These are phyloP conservation scores for Trametes meyenii DNA, from an alignment of 768 basidiomycete genomes.

Conservation along the genomic window DNA sequence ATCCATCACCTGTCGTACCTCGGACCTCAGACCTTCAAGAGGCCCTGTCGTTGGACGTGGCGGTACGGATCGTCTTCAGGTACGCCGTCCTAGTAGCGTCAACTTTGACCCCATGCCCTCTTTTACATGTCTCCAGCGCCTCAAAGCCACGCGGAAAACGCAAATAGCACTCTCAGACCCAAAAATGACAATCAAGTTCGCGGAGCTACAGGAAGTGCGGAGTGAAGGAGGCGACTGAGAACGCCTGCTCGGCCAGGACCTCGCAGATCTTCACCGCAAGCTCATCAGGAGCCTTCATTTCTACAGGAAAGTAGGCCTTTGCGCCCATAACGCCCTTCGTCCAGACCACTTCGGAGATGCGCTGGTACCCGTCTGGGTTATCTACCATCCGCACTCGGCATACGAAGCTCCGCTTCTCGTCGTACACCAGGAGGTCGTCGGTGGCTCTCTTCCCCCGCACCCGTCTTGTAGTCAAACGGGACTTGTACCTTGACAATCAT, in stretches of 20 bases:
- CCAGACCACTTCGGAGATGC: conserved; percentile 41
- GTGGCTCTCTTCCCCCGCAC: conserved; percentile 3
- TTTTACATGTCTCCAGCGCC: too few relatives aligned
- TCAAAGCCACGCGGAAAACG: too few relatives aligned
- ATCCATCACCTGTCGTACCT: too few relatives aligned
- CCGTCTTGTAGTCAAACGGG: conserved; percentile 30
- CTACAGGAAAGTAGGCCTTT: conserved; percentile 61
- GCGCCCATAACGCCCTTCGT: conserved; percentile 44
- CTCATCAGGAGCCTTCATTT: conserved; percentile 49
- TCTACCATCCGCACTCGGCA: conserved; percentile 43
- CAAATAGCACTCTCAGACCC: too few relatives aligned
- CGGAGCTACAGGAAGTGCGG: too few relatives aligned
- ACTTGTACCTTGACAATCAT: conserved; percentile 61
- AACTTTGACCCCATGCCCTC: too few relatives aligned
- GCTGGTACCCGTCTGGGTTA: conserved; percentile 42
- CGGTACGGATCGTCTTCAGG: too few relatives aligned
- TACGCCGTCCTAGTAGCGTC: too few relatives aligned
- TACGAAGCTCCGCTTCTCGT: conserved; percentile 55
- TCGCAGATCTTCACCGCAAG: conserved; percentile 55
- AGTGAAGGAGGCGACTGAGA: conserved; percentile 33
- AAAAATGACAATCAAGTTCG: too few relatives aligned
- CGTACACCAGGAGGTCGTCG: conserved; percentile 48
- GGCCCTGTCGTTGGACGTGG: too few relatives aligned
- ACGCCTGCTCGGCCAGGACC: conserved; percentile 58
- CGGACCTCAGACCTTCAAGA: too few relatives aligned